These are phyloP conservation scores for Letharia lupina DNA, from an alignment of 495 filamentous ascomycete genomes.

Conservation along the genomic window DNA sequence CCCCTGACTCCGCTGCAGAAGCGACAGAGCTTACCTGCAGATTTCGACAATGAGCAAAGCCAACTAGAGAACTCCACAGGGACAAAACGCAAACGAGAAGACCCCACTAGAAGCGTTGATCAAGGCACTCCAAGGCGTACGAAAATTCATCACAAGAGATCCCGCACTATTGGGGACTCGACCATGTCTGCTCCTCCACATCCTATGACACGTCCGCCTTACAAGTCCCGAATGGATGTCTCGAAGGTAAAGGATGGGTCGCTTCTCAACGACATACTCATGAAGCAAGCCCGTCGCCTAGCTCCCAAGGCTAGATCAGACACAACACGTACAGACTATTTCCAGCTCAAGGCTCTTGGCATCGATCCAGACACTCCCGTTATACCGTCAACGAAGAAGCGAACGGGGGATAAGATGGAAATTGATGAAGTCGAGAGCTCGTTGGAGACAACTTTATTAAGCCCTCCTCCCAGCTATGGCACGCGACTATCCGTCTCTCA, in stretches of 20 bases:
- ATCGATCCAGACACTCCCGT: conserved; percentile 26
- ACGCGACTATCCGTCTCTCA: neutral
- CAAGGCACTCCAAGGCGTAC: neutral
- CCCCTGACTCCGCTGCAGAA: conserved; percentile 14
- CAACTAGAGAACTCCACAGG: neutral
- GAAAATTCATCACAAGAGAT: conserved; percentile 14
- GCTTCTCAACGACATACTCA: conserved; percentile 18
- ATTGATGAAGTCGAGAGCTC: conserved; percentile 7
- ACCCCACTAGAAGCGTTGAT: neutral
- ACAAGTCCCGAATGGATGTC: conserved; percentile 12
- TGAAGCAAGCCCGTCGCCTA: conserved; percentile 18
- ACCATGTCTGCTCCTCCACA: conserved; percentile 13
- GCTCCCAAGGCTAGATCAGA: conserved; percentile 16
- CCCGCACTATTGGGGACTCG: conserved; percentile 12
- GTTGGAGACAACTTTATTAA: neutral
- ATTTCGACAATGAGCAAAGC: conserved; percentile 5
- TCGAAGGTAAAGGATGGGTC: conserved; percentile 12
- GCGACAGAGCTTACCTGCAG: conserved; percentile 23
- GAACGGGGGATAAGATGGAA: conserved; percentile 10
- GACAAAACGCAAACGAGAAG: conserved; percentile 18
- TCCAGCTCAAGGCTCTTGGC: conserved; percentile 25
- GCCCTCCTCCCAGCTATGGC: neutral
- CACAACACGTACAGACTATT: conserved; percentile 26
- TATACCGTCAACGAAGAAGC: conserved; percentile 19
- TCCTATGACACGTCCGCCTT: neutral